Evolutionary conservation across 1,139 yeast species (phyloP).

Genomic region (Geotrichum histeridarum): DNA sequence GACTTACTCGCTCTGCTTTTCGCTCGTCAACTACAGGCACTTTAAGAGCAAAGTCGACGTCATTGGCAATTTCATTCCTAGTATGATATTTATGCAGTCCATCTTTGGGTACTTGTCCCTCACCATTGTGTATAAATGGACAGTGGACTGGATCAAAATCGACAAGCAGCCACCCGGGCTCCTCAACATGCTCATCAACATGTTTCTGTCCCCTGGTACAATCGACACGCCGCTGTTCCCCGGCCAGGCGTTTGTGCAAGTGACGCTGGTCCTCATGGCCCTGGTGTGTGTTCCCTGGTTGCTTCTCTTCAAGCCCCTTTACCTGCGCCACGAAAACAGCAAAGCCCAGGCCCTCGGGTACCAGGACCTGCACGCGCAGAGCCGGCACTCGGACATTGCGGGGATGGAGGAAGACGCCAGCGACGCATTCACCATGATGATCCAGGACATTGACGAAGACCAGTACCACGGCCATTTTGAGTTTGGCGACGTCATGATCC

Average conservation of each 20-base stretch:
- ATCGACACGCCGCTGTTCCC: conserved; percentile 78
- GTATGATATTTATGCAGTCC: conserved; percentile 88
- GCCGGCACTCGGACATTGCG: conserved; percentile 25
- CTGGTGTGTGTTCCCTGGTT: conserved; percentile 93
- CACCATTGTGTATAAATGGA: conserved; percentile 89
- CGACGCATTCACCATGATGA: conserved; percentile 30
- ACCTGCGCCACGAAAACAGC: conserved; percentile 47
- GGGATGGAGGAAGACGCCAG: conserved; percentile 36
- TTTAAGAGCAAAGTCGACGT: conserved; percentile 78
- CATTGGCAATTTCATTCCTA: conserved; percentile 90
- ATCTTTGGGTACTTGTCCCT: conserved; percentile 87
- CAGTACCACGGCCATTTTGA: conserved; percentile 52
- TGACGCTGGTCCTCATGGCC: conserved; percentile 67
- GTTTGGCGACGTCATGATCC: conserved; percentile 91
- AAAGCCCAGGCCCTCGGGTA: conserved; percentile 28
- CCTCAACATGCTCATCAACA: conserved; percentile 88
- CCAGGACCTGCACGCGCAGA: conserved; percentile 24
- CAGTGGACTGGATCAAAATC: conserved; percentile 79
- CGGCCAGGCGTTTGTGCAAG: conserved; percentile 79
- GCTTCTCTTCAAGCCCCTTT: conserved; percentile 79
- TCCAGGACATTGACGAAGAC: conserved; percentile 42
- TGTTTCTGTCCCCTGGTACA: conserved; percentile 91
- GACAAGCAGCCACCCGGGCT: conserved; percentile 84
- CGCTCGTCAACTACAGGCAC: conserved; percentile 71
- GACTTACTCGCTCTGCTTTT: conserved; percentile 83